These are phyloP conservation scores for Picea abies DNA, from an alignment of 83 land plant genomes.

Conservation along the genomic window DNA sequence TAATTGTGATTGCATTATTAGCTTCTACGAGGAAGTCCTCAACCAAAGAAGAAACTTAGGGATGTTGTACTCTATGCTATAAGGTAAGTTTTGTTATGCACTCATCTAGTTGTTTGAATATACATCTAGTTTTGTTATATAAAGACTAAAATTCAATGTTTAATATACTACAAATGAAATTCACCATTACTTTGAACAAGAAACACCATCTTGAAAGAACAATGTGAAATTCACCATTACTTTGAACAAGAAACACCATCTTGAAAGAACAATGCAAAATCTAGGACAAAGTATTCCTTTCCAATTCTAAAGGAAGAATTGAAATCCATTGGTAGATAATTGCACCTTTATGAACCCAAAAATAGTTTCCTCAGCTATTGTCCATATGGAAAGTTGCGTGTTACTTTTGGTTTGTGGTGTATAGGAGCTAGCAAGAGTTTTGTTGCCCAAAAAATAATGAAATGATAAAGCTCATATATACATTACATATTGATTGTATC, in stretches of 20 bases:
- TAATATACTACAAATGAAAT: not conserved
- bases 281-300: conserved; percentile 30
- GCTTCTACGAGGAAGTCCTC: conserved; percentile 19
- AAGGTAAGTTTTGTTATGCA: conserved; percentile 14
- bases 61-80: conserved; percentile 30
- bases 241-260: conserved; percentile 28
- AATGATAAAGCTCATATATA: not conserved
- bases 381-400: conserved; percentile 24
- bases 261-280: conserved; percentile 24
- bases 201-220: conserved; percentile 38
- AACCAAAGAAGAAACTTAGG: conserved; percentile 17
- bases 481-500: not conserved
- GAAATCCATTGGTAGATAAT: conserved; percentile 18
- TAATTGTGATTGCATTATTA: not conserved
- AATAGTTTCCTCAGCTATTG: conserved; percentile 9
- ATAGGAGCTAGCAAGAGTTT: conserved; percentile 55
- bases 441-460: conserved; percentile 28
- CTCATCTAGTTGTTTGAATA: not conserved
- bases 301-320: conserved; percentile 27
- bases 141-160: not conserved
- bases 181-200: not conserved
- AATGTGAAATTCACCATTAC: not conserved
- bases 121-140: not conserved
- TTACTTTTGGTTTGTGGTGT: conserved; percentile 40
- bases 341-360: not conserved